These are phyloP conservation scores for Phytophthora pini DNA, from an alignment of 352 stramenopile species.

Conservation along the genomic window DNA sequence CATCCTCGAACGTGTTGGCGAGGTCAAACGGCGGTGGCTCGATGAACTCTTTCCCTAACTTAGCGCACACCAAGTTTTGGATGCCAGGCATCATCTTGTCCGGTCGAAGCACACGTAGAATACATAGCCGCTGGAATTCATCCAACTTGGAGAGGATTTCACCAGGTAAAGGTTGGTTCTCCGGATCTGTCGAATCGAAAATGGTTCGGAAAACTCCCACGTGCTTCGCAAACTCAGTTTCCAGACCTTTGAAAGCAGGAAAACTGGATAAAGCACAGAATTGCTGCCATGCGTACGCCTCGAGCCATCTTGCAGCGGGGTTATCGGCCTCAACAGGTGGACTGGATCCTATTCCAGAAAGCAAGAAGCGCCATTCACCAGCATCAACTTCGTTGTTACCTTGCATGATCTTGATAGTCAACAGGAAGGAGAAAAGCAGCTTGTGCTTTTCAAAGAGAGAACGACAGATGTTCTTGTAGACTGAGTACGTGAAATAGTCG, in stretches of 20 bases:
- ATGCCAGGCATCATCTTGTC: constrained; percentile 93
- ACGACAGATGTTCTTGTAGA: constrained; percentile 95
- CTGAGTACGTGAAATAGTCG: constrained; percentile 94
- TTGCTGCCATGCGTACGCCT: constrained; percentile 81
- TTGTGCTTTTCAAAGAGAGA: constrained; percentile 96
- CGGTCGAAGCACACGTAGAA: constrained; percentile 79
- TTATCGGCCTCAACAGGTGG: constrained; percentile 28
- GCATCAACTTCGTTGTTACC: constrained; percentile 81
- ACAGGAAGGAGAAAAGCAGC: constrained; percentile 93
- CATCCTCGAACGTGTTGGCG: constrained; percentile 92
- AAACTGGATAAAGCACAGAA: constrained; percentile 43
- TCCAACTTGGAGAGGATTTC: constrained; percentile 65
- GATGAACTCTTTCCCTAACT: constrained; percentile 91
- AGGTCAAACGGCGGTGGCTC: constrained; percentile 92
- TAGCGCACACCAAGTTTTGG: constrained; percentile 88
- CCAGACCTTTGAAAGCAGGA: constrained; percentile 43
- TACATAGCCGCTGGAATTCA: constrained; percentile 83
- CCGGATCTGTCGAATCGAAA: constrained; percentile 86
- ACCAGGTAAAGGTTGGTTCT: constrained; percentile 83
- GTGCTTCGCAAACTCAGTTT: constrained; percentile 45
- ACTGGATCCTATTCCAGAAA: constrained; percentile 77
- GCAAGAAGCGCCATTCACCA: constrained; percentile 91
- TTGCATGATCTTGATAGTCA: constrained; percentile 91
- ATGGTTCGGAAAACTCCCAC: constrained; percentile 64
- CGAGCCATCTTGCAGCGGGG: constrained; percentile 49